Base-by-base conservation (phyloP, 768 basidiomycete species). In the Suillus spraguei region DNA sequence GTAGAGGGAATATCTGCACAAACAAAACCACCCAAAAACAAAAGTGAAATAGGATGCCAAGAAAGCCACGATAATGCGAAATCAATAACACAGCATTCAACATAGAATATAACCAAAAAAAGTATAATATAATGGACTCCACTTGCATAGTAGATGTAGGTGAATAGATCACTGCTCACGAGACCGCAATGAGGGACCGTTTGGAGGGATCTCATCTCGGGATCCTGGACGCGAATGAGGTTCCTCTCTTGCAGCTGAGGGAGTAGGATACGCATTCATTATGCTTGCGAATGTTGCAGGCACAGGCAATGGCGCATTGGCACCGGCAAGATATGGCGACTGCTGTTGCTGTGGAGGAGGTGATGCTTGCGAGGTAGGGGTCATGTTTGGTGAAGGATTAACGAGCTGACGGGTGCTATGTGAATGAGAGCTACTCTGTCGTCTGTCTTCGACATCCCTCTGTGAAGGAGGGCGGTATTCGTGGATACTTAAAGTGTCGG, bases 211-310 rank as follows among this genome's bases (percentile, higher is more conserved):
- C 50, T 70, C 60, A 2, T 76, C 75, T 59, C 74, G 70, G 36
- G 72, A 71, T 8, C 66, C 68, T 9, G 74, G 69, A 58, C 71
- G 73, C 17, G 72, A 72, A 36, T 68, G 68, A 8, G 73, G 65
- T 17, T 71, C 69, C 10, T 67, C 74, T 20, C 67, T 71, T 13
- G 70, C 65, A 20, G 68, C 65, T 41, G 75, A 71, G 36, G 74
- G 72, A 1, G 77, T 71, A 10, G 86, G 81, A 71, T 88, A 89
- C n/a, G 87, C 87, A 67, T 87, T 85, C 87, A 90, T 86, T 66
- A 90, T 88, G 64, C 83, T 86, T 39, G 87, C 89, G 70, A 89
- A 84, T 60, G 87, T 83, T 33, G 86, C 77, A 2, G 85, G 82
- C 10, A 83, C 76, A 0, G 78, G 67, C 24, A 72, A 74, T 2